Evolutionary conservation across 1,284 basidiomycete species (phyloP).

Genomic region (Cyathus pygmaeus): DNA sequence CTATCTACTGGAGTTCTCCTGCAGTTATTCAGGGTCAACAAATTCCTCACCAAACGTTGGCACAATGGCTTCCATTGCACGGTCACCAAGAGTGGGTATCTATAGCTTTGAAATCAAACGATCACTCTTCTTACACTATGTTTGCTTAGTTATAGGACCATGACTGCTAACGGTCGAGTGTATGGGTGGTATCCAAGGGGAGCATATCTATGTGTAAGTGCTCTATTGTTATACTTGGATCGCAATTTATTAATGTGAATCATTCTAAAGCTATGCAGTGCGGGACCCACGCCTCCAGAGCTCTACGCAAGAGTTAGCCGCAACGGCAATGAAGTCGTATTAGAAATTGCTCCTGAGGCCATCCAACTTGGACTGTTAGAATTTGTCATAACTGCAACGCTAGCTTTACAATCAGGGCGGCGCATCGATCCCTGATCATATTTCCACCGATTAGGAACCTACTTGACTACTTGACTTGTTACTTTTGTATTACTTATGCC

Average conservation of each 20-base stretch:
- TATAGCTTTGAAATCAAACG: neutral
- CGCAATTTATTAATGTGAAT: neutral
- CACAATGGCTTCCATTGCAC: neutral
- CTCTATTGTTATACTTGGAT: neutral
- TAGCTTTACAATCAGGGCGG: slow-evolving; percentile 48
- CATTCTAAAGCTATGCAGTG: neutral
- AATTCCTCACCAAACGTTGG: neutral
- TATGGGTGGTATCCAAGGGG: neutral
- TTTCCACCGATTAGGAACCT: too few relatives aligned
- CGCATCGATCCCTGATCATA: neutral
- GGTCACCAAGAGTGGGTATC: neutral
- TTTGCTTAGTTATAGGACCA: neutral
- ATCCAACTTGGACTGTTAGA: slow-evolving; percentile 48
- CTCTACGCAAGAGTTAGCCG: neutral
- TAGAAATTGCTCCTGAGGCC: slow-evolving; percentile 48
- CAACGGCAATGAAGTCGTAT: slow-evolving; percentile 20
- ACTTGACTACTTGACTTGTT: too few relatives aligned
- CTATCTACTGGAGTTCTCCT: neutral
- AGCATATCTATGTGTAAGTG: neutral
- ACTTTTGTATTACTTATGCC: too few relatives aligned
- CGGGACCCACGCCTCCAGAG: neutral
- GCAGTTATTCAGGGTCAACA: neutral
- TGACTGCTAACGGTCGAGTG: neutral
- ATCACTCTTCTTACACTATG: neutral
- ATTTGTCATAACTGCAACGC: slow-evolving; percentile 40